phyloP scores from a whole-genome alignment of 495 filamentous ascomycete species.

The Mytilinidion resinicola region DNA sequence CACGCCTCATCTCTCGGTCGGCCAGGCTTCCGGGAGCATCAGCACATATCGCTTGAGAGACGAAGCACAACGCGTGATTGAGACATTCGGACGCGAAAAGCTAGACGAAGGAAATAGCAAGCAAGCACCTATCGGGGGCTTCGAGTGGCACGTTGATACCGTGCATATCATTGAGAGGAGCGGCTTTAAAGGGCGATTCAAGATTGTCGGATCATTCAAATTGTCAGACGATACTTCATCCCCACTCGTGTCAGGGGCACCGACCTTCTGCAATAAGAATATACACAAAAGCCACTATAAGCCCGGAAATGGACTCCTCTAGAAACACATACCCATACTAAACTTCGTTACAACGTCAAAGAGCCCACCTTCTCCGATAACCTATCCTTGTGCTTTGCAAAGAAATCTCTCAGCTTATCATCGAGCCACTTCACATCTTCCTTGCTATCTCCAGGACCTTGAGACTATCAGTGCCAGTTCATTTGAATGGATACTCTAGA shows the following conservation, averaged over 20 bases:
- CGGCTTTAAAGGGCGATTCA: slow-evolving; percentile 10
- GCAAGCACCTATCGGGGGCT: neutral
- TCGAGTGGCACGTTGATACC: slow-evolving; percentile 19
- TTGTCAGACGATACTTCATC: too few species aligned
- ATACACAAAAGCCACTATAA: too few species aligned
- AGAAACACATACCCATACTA: too few species aligned
- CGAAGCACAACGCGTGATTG: neutral
- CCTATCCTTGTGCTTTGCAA: slow-evolving; percentile 26
- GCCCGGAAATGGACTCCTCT: too few species aligned
- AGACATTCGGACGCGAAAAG: neutral
- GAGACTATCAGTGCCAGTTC: neutral
- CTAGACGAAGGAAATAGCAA: neutral
- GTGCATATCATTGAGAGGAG: slow-evolving; percentile 15
- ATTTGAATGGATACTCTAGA: neutral
- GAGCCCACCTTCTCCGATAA: too few species aligned
- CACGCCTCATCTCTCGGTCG: slow-evolving; percentile 15
- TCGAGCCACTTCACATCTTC: slow-evolving; percentile 65
- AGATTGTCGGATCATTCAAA: slow-evolving; percentile 3
- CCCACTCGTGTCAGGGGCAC: too few species aligned
- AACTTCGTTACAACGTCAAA: too few species aligned
- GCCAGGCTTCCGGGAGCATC: slow-evolving; percentile 1
- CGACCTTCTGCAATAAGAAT: too few species aligned
- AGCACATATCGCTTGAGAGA: neutral
- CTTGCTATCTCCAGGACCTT: slow-evolving; percentile 54
- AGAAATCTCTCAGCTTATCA: slow-evolving; percentile 48